Evolutionary conservation across 2,329 filamentous ascomycete species (phyloP).

Genomic region (Tolypocladium inflatum): DNA sequence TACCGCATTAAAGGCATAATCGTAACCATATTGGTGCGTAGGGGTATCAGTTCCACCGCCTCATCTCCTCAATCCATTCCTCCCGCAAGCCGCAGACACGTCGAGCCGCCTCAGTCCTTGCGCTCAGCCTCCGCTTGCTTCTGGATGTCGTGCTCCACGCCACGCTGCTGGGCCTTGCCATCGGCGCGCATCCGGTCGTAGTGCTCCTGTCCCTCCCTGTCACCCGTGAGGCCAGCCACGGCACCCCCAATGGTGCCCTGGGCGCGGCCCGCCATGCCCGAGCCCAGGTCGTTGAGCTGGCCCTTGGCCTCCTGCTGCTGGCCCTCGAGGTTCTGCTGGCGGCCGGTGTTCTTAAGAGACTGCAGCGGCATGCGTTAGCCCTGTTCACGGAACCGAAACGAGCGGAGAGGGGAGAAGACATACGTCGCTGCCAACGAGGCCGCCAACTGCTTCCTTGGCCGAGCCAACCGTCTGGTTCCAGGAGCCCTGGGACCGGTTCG

Average conservation of each 20-base stretch:
- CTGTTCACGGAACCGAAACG: too few species aligned
- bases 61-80: neutral
- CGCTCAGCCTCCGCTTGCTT: constrained; percentile 52
- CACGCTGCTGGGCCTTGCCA: constrained; percentile 77
- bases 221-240: constrained; percentile 63
- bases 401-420: constrained; percentile 8
- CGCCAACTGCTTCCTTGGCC: constrained; percentile 73
- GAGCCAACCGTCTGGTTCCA: constrained; percentile 89
- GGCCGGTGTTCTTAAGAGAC: constrained; percentile 63
- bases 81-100: neutral
- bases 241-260: constrained; percentile 63
- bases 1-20: neutral
- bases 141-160: constrained; percentile 71
- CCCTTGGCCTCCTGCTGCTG: constrained; percentile 76
- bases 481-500: constrained; percentile 59
- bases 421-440: constrained; percentile 64
- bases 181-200: constrained; percentile 64
- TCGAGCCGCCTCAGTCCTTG: constrained; percentile 1
- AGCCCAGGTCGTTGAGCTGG: constrained; percentile 62
- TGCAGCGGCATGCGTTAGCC: constrained; percentile 13
- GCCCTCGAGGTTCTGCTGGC: constrained; percentile 69
- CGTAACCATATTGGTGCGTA: neutral
- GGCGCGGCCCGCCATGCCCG: constrained; percentile 58
- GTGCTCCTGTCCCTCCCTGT: constrained; percentile 53
- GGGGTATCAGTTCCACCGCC: neutral